A percentile compares a stretch with the other conserved stretches of the same genome.
phyloP scores from a whole-genome alignment of 768 basidiomycete species.

The Ramaria sp. region DNA sequence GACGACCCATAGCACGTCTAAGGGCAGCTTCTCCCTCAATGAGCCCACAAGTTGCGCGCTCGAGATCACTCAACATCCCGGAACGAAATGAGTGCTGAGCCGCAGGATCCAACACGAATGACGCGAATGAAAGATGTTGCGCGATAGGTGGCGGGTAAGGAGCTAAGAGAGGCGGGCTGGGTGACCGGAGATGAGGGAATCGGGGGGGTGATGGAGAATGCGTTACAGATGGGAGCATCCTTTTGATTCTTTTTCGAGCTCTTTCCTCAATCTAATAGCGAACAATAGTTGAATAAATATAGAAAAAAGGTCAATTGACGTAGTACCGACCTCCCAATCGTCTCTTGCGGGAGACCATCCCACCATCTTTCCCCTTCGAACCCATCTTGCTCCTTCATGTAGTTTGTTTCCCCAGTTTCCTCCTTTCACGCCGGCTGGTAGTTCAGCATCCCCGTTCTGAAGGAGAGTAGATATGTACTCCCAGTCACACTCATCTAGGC shows the following conservation, averaged over 20 bases:
- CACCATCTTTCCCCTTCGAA: constrained; percentile 69
- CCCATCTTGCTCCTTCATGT: constrained; percentile 67
- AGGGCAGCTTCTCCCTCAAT: constrained; percentile 75
- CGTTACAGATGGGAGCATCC: constrained; percentile 45
- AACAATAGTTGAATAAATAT: constrained; percentile 12
- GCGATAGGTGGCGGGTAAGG: constrained; percentile 61
- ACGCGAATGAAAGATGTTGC: constrained; percentile 67
- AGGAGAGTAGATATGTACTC: neutral
- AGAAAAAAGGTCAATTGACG: neutral
- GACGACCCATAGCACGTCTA: constrained; percentile 60
- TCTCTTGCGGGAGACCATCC: constrained; percentile 79
- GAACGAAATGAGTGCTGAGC: constrained; percentile 80
- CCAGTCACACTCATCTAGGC: neutral
- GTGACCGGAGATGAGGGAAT: constrained; percentile 66
- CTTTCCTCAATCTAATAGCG: constrained; percentile 60
- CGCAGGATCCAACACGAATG: constrained; percentile 78
- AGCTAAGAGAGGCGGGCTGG: constrained; percentile 66
- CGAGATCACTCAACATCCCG: constrained; percentile 64
- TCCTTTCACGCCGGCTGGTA: constrained; percentile 32
- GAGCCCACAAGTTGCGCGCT: constrained; percentile 70
- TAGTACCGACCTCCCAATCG: constrained; percentile 65
- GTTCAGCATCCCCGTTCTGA: constrained; percentile 36
- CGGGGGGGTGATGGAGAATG: constrained; percentile 63
- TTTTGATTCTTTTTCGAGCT: constrained; percentile 68
- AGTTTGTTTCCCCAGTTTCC: constrained; percentile 86